phyloP scores from a whole-genome alignment of 306 rosid species.

The Gleditsia sinensis region DNA sequence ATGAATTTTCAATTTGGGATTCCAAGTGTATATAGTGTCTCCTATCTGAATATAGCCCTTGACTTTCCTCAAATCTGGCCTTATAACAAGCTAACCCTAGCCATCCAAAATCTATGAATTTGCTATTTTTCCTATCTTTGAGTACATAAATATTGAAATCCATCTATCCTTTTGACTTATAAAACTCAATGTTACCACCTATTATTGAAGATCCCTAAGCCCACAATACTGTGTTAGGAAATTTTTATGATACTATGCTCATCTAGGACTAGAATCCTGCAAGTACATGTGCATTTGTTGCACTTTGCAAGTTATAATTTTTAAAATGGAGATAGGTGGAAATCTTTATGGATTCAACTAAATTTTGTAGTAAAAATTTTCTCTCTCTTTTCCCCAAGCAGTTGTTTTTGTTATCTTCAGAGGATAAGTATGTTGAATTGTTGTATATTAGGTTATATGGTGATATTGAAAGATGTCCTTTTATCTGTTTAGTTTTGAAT shows the following conservation, averaged over 20 bases:
- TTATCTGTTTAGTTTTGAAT: constrained; percentile 1
- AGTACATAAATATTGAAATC: neutral
- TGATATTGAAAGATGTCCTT: constrained; percentile 3
- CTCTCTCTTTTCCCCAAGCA: constrained; percentile 11
- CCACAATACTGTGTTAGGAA: too few species aligned
- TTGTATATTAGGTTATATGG: constrained; percentile 18
- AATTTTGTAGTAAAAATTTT: neutral
- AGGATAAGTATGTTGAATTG: neutral
- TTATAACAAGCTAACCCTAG: neutral
- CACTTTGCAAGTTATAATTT: neutral
- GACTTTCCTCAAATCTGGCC: neutral
- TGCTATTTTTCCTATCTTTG: neutral
- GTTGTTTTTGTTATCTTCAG: constrained; percentile 21
- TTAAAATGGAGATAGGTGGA: neutral
- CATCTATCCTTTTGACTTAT: neutral
- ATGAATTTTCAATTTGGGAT: too few species aligned
- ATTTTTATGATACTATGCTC: neutral
- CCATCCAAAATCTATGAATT: neutral
- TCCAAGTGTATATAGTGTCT: too few species aligned
- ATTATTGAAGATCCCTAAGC: neutral
- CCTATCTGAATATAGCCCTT: too few species aligned
- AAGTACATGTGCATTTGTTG: neutral
- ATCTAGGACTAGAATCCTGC: neutral
- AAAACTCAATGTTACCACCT: constrained; percentile 12
- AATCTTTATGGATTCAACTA: constrained; percentile 17